Evolutionary conservation across 2,329 filamentous ascomycete species (phyloP).

Genomic region (Cladophialophora immunda): DNA sequence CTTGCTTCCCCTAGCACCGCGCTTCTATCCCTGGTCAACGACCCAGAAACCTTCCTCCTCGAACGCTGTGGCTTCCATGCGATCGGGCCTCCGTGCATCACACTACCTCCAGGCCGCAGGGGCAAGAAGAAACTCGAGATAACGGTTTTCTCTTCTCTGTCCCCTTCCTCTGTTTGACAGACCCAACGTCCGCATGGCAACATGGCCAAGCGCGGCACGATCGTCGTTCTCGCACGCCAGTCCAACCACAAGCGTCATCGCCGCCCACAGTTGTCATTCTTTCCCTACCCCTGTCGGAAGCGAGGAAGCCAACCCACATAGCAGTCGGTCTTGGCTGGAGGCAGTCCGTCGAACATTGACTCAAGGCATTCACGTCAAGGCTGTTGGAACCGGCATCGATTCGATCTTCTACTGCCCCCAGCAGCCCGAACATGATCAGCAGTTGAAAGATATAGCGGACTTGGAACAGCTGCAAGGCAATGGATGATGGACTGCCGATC

Average conservation of each 20-base stretch:
- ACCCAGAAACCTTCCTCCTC: background rate
- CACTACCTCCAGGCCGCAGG: background rate
- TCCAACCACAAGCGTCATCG: background rate
- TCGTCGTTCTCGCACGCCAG: background rate
- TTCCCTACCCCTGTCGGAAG: background rate
- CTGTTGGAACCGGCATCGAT: background rate
- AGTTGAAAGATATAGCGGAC: too few species aligned
- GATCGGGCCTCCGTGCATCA: background rate
- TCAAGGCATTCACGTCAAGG: background rate
- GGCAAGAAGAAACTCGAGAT: constrained; percentile 4
- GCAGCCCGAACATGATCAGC: background rate
- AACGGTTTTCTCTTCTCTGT: background rate
- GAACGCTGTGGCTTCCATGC: constrained; percentile 8
- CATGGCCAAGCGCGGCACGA: background rate
- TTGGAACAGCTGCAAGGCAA: background rate
- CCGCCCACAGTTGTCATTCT: background rate
- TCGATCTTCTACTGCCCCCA: background rate
- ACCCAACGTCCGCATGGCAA: background rate
- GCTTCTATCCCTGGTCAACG: constrained; percentile 22
- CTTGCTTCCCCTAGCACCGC: constrained; percentile 28
- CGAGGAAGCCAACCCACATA: background rate
- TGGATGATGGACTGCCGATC: background rate
- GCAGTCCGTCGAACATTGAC: background rate
- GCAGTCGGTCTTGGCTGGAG: background rate
- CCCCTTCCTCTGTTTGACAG: background rate